Base-by-base conservation (phyloP, 2,329 filamentous ascomycete genomes). In the Botrytis porri region DNA sequence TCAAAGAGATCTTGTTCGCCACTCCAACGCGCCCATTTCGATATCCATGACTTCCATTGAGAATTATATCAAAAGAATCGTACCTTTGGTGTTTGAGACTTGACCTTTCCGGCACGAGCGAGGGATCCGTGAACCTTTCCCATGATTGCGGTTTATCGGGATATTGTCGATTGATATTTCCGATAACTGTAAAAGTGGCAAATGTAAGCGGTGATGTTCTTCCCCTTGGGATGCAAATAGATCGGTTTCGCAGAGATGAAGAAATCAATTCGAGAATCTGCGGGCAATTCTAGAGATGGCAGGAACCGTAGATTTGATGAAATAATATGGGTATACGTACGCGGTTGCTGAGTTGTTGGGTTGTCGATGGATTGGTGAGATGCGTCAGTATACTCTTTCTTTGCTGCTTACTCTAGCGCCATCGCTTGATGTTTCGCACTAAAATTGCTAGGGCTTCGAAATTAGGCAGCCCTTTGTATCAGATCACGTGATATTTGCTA, bases 71-170 rank as follows among this genome's bases (percentile, higher is more conserved):
- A 63, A 76, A 74, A 76, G 73, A 77, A 76, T 78, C 89, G 85
- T 89, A 94, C 92, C 90, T 95, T 95, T 83, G 93, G 93, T 81
- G 93, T 95, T 87, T 95, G 93, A 87, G 93, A 95, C 92, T 97
- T 97, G 91, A 97, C 94, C 90, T 97, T 97, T 88, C 94, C 94
- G 87, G 93, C 93, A 94, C 93, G 93, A 85, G 93, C 93, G 86
- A 96, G 92, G 84, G 93, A 96, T 85, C 93, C 93, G 92, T 95
- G 93, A 86, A 95, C 93, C 88, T 95, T 95, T 88, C 93, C 93
- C 93, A 95, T 95, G 85, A 84, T 92, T 86, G 86, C 80, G 79
- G 77, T 81, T 81, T 80, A 81, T 81, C 78, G 78, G 77, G 60
- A 73, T 73, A 63, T 57, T 75, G 71, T 73, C 74, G 70, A 69